Evolutionary conservation across 129 eudicot genomes (phyloP).

Genomic region (Flaveria linearis): DNA sequence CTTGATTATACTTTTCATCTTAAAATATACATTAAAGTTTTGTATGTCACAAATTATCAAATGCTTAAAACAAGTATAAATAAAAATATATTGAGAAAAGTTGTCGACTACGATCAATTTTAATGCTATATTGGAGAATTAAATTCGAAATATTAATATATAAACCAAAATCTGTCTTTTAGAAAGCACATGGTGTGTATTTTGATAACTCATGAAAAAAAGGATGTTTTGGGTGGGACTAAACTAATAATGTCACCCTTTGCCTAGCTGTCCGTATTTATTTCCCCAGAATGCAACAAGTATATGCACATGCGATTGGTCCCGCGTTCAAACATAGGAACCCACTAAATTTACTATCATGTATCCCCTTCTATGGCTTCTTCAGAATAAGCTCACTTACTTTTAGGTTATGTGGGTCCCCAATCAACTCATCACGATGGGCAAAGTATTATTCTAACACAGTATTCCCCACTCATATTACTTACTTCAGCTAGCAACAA

Average conservation of each 20-base stretch:
- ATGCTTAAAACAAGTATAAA: background rate
- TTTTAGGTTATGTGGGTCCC: slow-evolving; percentile 28
- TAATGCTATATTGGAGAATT: background rate
- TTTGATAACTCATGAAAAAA: background rate
- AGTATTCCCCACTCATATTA: slow-evolving; percentile 19
- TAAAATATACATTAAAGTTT: background rate
- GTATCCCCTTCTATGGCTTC: slow-evolving; percentile 10
- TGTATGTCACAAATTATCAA: background rate
- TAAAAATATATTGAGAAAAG: background rate
- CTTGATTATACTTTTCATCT: background rate
- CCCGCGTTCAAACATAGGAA: slow-evolving; percentile 31
- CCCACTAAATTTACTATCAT: slow-evolving; percentile 28
- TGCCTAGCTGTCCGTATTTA: slow-evolving; percentile 34
- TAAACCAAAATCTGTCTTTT: background rate
- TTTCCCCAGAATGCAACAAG: slow-evolving; percentile 22
- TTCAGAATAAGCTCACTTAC: slow-evolving; percentile 16
- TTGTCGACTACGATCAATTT: slow-evolving; percentile 9
- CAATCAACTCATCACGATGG: slow-evolving; percentile 22
- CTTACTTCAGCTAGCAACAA: slow-evolving; percentile 27
- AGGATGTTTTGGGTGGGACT: background rate
- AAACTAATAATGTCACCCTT: slow-evolving; percentile 30
- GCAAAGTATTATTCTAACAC: slow-evolving; percentile 38
- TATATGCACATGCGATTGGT: slow-evolving; percentile 35
- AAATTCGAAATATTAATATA: background rate
- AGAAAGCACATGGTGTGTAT: background rate